Conservation (phyloP, 768 basidiomycete genomes). For the Piloderma croceum region DNA sequence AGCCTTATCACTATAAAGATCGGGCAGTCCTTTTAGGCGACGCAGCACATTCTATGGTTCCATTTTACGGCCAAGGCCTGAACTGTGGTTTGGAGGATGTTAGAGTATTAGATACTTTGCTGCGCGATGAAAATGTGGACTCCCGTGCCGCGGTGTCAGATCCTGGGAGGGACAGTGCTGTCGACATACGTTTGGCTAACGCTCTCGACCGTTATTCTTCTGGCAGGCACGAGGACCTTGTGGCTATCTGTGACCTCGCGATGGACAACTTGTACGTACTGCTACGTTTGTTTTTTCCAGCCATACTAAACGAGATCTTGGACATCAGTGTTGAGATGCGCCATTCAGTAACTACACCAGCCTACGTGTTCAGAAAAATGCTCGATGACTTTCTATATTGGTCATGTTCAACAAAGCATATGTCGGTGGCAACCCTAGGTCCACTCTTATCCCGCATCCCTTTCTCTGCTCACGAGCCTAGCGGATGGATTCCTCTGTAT, state of each 20-base stretch:
- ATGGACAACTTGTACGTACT: slow-evolving; percentile 92
- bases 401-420: slow-evolving; percentile 46
- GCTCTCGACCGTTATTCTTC: slow-evolving; percentile 78
- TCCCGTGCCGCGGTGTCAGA: slow-evolving; percentile 33
- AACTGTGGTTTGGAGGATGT: slow-evolving; percentile 99
- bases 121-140: slow-evolving; percentile 66
- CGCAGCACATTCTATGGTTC: slow-evolving; percentile 98
- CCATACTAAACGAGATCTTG: slow-evolving; percentile 16
- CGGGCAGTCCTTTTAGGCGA: slow-evolving; percentile 87
- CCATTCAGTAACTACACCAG: slow-evolving; percentile 78
- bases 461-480: slow-evolving; percentile 54
- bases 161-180: slow-evolving; percentile 22
- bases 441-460: slow-evolving; percentile 44
- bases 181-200: slow-evolving; percentile 53
- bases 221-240: slow-evolving; percentile 79
- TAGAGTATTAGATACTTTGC: slow-evolving; percentile 72
- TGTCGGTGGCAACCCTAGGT: slow-evolving; percentile 42
- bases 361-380: slow-evolving; percentile 73
- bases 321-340: slow-evolving; percentile 83
- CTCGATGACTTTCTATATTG: slow-evolving; percentile 71
- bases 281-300: slow-evolving; percentile 18
- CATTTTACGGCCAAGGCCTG: slow-evolving; percentile 94
- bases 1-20: slow-evolving; percentile 88
- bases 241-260: slow-evolving; percentile 87
- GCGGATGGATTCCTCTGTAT: slow-evolving; percentile 90